A percentile compares a stretch with the other conserved stretches of the same genome.
phyloP scores from a whole-genome alignment of 306 rosid genomes.

The Aeschynomene evenia region DNA sequence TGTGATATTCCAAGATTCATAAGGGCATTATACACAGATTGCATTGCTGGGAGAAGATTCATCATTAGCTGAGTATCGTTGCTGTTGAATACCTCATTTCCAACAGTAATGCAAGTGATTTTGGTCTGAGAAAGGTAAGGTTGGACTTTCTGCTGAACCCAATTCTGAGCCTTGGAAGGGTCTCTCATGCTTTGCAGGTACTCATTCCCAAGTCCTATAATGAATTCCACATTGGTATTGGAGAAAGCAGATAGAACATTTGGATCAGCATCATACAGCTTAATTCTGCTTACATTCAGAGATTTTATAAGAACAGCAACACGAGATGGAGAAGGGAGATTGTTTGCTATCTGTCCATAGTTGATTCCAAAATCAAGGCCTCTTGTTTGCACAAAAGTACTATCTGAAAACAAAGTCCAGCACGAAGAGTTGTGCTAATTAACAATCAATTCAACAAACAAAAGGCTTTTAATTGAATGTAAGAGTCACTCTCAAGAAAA shows the following conservation, averaged over 20 bases:
- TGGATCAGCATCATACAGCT: constrained; percentile 91
- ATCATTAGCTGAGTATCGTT: constrained; percentile 41
- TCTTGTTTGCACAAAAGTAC: constrained; percentile 29
- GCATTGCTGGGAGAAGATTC: constrained; percentile 81
- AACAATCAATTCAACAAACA: neutral
- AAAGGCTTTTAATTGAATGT: neutral
- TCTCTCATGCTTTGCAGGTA: constrained; percentile 58
- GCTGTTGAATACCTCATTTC: constrained; percentile 63
- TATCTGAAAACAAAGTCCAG: constrained; percentile 52
- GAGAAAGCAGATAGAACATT: constrained; percentile 77
- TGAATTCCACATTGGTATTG: constrained; percentile 67
- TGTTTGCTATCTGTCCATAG: constrained; percentile 88
- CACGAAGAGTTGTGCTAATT: neutral
- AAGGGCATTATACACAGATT: constrained; percentile 61
- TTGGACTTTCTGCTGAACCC: constrained; percentile 65
- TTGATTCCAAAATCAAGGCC: constrained; percentile 76
- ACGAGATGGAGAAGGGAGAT: constrained; percentile 70
- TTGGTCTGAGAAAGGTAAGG: constrained; percentile 65
- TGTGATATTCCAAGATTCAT: constrained; percentile 64
- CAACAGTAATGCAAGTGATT: constrained; percentile 75
- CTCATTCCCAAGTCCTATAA: constrained; percentile 70
- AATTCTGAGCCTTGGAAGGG: constrained; percentile 58
- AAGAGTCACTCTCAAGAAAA: neutral
- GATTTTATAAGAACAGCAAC: constrained; percentile 66
- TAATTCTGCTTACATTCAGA: constrained; percentile 66